Base-by-base conservation (phyloP, 2,329 filamentous ascomycete genomes). In the Bertia moriformis region DNA sequence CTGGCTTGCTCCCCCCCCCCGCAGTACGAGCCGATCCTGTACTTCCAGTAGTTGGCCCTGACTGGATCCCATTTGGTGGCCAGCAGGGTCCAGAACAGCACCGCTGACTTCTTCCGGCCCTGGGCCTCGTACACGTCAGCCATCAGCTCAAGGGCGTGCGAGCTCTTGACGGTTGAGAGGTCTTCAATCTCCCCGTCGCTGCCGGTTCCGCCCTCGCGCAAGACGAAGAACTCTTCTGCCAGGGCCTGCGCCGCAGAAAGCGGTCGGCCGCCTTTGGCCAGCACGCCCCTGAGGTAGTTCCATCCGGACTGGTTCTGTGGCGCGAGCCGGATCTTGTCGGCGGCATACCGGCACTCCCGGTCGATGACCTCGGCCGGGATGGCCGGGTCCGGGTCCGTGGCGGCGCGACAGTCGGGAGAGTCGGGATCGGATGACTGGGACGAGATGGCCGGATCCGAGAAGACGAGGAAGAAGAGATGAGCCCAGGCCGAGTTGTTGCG, bases 401-500 rank as follows among this genome's bases (percentile, higher is more conserved):
- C n/a, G n/a, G n/a, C n/a, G n/a, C n/a, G 63, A 1, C 67, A 72
- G 2, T 71, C 65, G 19, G 62, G 62, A 4, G 56, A 55, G n/a
- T 54, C 62, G n/a, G n/a, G n/a, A n/a, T n/a, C n/a, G n/a, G n/a
- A n/a, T n/a, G n/a, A 7, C n/a, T 27, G 50, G 0, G 70, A 75
- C 12, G 63, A 61, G 18, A 61, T 49, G 1, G 48, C 62, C 15
- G 67, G 79, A 65, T 70, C 65, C 55, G 72, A 71, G 47, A 95
- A 93, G 14, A 89, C 76, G n/a, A 96, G 57, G 57, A 89, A 94
- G 67, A 91, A 96, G 39, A 91, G 79, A 65, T 98, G 89, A 47
- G 89, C 93, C 91, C 91, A 98, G 14, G 89, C 91, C 35, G 83
- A 91, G 59, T 98, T 98, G 63, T 98, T 98, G 51, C 88, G 73